Evolutionary conservation across 192 early-diverging fungal species (phyloP).

Genomic region (Rhizoclosmatium sp.): DNA sequence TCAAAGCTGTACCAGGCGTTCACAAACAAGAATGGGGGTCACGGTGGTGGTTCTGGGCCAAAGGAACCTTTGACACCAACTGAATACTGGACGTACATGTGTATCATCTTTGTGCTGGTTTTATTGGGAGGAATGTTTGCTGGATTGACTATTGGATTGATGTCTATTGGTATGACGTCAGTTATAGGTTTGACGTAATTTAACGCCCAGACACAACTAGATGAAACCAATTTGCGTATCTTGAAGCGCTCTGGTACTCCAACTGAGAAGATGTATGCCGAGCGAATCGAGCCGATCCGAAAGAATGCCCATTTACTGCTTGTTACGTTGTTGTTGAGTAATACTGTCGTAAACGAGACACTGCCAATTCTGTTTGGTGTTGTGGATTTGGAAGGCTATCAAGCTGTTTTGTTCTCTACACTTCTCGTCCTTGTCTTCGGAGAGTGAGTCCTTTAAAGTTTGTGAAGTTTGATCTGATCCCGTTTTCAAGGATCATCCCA

Average conservation of each 20-base stretch:
- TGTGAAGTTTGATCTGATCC: not conserved
- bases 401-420: slow-evolving; percentile 88
- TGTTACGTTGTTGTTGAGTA: slow-evolving; percentile 89
- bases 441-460: slow-evolving; percentile 62
- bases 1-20: not conserved
- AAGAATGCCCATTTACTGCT: slow-evolving; percentile 94
- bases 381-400: slow-evolving; percentile 66
- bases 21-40: slow-evolving; percentile 8
- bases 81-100: slow-evolving; percentile 24
- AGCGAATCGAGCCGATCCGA: slow-evolving; percentile 83
- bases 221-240: slow-evolving; percentile 72
- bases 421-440: slow-evolving; percentile 92
- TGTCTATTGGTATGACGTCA: slow-evolving; percentile 27
- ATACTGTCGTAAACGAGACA: slow-evolving; percentile 95
- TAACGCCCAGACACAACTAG: slow-evolving; percentile 78
- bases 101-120: slow-evolving; percentile 67
- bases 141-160: slow-evolving; percentile 52
- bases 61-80: slow-evolving; percentile 9
- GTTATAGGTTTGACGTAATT: slow-evolving; percentile 47
- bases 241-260: slow-evolving; percentile 80
- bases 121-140: slow-evolving; percentile 83
- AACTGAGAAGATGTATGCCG: slow-evolving; percentile 76
- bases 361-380: slow-evolving; percentile 52
- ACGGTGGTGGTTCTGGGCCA: not conserved
- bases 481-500: slow-evolving; percentile 73